Conservation (phyloP, 164 flowering plant genomes). For the Liriodendron chinense region DNA sequence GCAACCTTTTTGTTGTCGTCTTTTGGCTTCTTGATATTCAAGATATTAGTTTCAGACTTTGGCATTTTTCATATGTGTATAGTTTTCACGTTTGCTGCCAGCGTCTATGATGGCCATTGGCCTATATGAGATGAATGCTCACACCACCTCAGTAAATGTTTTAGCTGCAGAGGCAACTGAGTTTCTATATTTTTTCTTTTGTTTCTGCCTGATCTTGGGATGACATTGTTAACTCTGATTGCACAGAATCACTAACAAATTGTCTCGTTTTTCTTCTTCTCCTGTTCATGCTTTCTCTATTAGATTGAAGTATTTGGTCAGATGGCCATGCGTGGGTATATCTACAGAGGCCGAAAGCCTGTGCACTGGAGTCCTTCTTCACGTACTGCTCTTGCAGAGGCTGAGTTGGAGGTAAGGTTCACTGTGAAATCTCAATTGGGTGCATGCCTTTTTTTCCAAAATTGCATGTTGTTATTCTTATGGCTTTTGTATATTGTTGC, state of each 20-base stretch:
- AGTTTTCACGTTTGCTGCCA: too few relatives aligned
- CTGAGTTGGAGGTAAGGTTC: constrained; percentile 82
- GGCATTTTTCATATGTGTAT: background rate
- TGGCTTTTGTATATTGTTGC: background rate
- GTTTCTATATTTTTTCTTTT: too few relatives aligned
- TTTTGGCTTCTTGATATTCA: background rate
- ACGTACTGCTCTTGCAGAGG: constrained; percentile 98
- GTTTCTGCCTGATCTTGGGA: background rate
- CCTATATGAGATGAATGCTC: too few relatives aligned
- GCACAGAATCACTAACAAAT: constrained; percentile 9
- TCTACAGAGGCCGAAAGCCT: constrained; percentile 91
- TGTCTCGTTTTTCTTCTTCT: background rate
- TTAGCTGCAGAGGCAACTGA: background rate
- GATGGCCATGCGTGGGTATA: constrained; percentile 82
- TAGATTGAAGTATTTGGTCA: constrained; percentile 94
- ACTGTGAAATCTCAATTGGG: background rate
- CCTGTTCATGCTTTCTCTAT: constrained; percentile 11
- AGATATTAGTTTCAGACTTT: background rate
- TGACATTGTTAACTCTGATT: constrained; percentile 1
- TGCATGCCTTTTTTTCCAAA: background rate
- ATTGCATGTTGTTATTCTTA: background rate
- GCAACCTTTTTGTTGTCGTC: background rate
- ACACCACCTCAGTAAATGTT: background rate
- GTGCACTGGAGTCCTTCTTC: constrained; percentile 99
- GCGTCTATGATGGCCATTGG: too few relatives aligned